Evolutionary conservation across 2,329 filamentous ascomycete genomes (phyloP).

Genomic region (Fusarium ambrosium): DNA sequence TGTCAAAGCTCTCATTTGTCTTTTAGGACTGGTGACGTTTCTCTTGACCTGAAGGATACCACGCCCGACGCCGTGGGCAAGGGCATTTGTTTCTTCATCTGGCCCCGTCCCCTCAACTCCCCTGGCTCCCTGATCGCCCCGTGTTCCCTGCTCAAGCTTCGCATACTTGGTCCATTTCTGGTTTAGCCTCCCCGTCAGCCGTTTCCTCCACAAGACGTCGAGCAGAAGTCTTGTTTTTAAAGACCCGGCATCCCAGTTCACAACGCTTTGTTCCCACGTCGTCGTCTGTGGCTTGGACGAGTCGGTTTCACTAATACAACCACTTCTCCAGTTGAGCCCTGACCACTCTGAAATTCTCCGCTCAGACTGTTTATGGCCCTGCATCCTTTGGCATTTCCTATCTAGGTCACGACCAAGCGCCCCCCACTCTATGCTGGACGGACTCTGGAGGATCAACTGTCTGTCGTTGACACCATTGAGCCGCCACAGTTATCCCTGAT

Average conservation of each 20-base stretch:
- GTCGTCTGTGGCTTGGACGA: constrained; percentile 45
- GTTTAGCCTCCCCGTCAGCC: constrained; percentile 48
- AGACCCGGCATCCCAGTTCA: constrained; percentile 41
- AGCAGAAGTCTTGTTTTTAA: constrained; percentile 38
- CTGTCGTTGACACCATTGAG: constrained; percentile 39
- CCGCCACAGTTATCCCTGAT: constrained; percentile 47
- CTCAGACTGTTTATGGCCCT: constrained; percentile 43
- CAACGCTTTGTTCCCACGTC: constrained; percentile 45
- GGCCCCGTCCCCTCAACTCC: constrained; percentile 33
- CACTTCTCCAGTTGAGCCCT: constrained; percentile 46
- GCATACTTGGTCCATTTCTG: constrained; percentile 47
- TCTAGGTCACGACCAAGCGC: constrained; percentile 51
- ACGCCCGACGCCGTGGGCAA: constrained; percentile 40
- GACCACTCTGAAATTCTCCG: constrained; percentile 47
- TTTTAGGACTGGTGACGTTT: constrained; percentile 45
- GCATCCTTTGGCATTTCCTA: constrained; percentile 54
- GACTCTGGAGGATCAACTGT: constrained; percentile 38
- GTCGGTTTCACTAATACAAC: constrained; percentile 47
- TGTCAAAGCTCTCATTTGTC: constrained; percentile 44
- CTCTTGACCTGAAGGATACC: constrained; percentile 44
- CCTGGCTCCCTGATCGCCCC: constrained; percentile 49
- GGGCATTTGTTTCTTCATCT: constrained; percentile 48
- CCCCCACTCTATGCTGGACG: constrained; percentile 32
- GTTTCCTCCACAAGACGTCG: constrained; percentile 47
- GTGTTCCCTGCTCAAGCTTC: constrained; percentile 48